Percentiles rank a stretch among this genome's conserved stretches.
phyloP scores from a whole-genome alignment of 2,329 filamentous ascomycete genomes.

The Calonectria ilicicola region DNA sequence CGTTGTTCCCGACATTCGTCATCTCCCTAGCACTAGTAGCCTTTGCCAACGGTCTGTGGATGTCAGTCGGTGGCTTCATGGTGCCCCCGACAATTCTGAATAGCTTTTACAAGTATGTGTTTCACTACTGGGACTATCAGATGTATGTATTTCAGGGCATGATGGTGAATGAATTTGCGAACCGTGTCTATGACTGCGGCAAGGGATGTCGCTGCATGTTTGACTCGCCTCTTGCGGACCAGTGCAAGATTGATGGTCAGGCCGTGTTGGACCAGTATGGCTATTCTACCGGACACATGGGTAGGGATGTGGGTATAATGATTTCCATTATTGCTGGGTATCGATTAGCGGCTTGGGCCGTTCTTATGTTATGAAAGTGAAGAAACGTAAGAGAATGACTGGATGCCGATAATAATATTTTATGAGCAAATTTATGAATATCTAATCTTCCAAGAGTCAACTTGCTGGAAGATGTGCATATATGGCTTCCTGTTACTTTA shows the following conservation, averaged over 20 bases:
- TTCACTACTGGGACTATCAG: slow-evolving; percentile 91
- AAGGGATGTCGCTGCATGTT: slow-evolving; percentile 77
- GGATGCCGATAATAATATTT: background rate
- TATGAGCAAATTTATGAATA: background rate
- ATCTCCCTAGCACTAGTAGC: slow-evolving; percentile 82
- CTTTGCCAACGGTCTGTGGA: slow-evolving; percentile 91
- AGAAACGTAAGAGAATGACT: background rate
- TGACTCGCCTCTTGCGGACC: slow-evolving; percentile 59
- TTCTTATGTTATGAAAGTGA: slow-evolving; percentile 55
- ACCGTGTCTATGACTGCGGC: slow-evolving; percentile 66
- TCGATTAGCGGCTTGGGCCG: slow-evolving; percentile 70
- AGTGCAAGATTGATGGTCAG: slow-evolving; percentile 78
- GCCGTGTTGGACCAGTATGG: slow-evolving; percentile 78
- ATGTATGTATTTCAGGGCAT: slow-evolving; percentile 89
- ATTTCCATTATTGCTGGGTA: slow-evolving; percentile 77
- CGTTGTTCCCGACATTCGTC: slow-evolving; percentile 83
- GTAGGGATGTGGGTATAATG: slow-evolving; percentile 83
- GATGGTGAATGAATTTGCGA: slow-evolving; percentile 89
- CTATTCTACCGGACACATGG: slow-evolving; percentile 76
- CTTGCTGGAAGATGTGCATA: background rate
- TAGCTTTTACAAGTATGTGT: slow-evolving; percentile 87
- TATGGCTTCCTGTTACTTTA: too few species aligned
- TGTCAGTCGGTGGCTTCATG: slow-evolving; percentile 87
- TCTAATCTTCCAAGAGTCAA: background rate
- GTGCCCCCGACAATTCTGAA: slow-evolving; percentile 80